These are phyloP conservation scores for Chlamydomonas sp. DNA, from an alignment of 139 green algal species.

Conservation along the genomic window DNA sequence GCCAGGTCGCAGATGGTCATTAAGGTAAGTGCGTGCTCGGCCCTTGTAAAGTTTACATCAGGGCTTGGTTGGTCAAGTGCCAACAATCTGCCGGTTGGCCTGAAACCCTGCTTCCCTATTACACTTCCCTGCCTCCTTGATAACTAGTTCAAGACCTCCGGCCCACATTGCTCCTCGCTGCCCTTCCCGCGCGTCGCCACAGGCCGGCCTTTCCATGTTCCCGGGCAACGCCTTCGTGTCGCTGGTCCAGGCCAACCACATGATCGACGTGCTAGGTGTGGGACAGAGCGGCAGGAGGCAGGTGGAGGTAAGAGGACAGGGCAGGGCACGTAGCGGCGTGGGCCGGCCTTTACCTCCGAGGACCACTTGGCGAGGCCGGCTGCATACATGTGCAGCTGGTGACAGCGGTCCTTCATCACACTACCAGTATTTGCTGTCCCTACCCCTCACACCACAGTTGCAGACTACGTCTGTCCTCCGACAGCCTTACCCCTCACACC, in stretches of 20 bases:
- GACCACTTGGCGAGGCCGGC: too few species aligned
- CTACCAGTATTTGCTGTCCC: too few species aligned
- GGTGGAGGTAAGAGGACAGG: constrained; percentile 7
- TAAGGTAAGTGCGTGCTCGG: not conserved
- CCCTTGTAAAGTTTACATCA: not conserved
- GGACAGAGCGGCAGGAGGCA: constrained; percentile 17
- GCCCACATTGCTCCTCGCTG: not conserved
- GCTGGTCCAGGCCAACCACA: constrained; percentile 20
- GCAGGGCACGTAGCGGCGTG: too few species aligned
- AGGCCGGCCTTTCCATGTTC: not conserved
- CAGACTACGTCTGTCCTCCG: too few species aligned
- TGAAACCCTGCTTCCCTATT: too few species aligned
- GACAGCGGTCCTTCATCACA: too few species aligned
- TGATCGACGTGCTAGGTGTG: constrained; percentile 23
- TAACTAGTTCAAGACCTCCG: not conserved
- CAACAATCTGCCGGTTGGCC: not conserved
- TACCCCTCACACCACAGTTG: too few species aligned
- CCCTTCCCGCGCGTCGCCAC: not conserved
- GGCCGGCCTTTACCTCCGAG: too few species aligned
- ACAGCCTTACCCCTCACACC: not conserved
- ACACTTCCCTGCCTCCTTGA: not conserved
- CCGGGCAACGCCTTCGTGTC: constrained; percentile 4
- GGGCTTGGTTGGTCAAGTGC: not conserved
- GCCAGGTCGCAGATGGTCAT: constrained; percentile 1
- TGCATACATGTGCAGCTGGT: too few species aligned